Conservation (phyloP, 1,139 yeast genomes). For the Kodamaea suecica region DNA sequence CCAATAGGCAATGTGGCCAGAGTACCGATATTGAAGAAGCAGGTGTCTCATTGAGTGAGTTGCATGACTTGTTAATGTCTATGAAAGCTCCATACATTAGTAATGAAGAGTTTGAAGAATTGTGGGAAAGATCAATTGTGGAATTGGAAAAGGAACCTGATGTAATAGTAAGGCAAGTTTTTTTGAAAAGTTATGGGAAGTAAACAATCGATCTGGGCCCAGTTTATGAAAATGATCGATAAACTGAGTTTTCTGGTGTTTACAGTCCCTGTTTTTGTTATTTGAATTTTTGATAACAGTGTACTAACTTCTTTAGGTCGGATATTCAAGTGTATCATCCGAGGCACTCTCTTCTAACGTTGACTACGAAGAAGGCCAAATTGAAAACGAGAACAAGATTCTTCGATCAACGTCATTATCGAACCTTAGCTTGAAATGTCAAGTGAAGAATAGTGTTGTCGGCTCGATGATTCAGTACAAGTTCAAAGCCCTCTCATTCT, state of each 20-base stretch:
- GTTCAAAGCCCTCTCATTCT: conserved; percentile 27
- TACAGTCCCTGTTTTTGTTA: not conserved
- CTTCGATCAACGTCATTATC: conserved; percentile 73
- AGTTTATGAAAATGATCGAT: too few species aligned
- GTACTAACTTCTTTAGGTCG: conserved; percentile 32
- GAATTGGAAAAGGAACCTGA: conserved; percentile 73
- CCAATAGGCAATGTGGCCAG: conserved; percentile 63
- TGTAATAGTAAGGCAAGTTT: conserved; percentile 82
- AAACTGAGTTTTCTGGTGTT: not conserved
- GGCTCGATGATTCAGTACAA: conserved; percentile 48
- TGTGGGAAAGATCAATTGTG: conserved; percentile 67
- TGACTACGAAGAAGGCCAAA: conserved; percentile 32
- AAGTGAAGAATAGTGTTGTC: conserved; percentile 52
- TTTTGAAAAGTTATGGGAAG: conserved; percentile 3
- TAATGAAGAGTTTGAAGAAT: conserved; percentile 73
- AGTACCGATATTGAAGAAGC: conserved; percentile 42
- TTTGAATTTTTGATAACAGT: not conserved
- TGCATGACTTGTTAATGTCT: conserved; percentile 57
- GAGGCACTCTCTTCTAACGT: conserved; percentile 19
- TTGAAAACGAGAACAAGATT: conserved; percentile 43
- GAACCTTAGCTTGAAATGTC: conserved; percentile 61
- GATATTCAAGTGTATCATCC: conserved; percentile 27
- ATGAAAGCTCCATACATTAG: conserved; percentile 59
- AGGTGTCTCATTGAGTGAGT: conserved; percentile 51
- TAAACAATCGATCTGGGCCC: not conserved